Base-by-base conservation (phyloP, 2,329 filamentous ascomycete species). In the Talaromyces albobiverticillius region DNA sequence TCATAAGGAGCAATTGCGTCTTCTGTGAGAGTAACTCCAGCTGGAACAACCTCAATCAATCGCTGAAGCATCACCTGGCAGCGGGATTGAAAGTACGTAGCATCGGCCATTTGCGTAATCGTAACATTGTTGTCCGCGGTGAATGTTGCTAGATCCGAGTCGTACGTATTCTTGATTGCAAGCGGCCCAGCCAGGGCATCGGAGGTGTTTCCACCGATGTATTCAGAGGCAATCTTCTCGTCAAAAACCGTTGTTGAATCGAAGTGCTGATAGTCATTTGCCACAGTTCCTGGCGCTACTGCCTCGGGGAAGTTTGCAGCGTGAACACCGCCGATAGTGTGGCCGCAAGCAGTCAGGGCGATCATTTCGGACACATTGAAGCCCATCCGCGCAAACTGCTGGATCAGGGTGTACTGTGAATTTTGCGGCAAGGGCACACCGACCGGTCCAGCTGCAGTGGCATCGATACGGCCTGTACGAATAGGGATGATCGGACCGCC, bases 281-380 rank as follows among this genome's bases (percentile, higher is more conserved):
- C 6, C 8, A 53, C 43, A 5, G 51, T 53, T 11, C 51, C 51
- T 25, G 51, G 5, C 36, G 46, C 18, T 20, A 53, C 4, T 16
- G 34, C 51, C 36, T 53, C 51, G 8, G 51, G 51, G n/a, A 53
- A 53, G n/a, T 53, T 53, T 11, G 23, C 10, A 8, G 51, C 51
- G n/a, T 53, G 51, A 31, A 53, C 51, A 10, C 51, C 51, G 25
- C 51, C 51, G 20, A 53, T 53, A 26, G 51, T 53, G n/a, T 53
- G 51, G 14, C 51, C 51, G 25, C 51, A 53, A 25, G 51, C 51
- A 13, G 45, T 47, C 23, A 53, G 51, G 9, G 42, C 51, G 18
- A 53, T 53, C 51, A 53, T 53, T 47, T 53, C 51, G 14, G 51
- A 53, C 11, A 53, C 51, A 42, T 53, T 53, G 34, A 53, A 53